A percentile compares a stretch with the other conserved stretches of the same genome.
Conservation (phyloP, 2,329 filamentous ascomycete genomes). For the Aureobasidium sp. region DNA sequence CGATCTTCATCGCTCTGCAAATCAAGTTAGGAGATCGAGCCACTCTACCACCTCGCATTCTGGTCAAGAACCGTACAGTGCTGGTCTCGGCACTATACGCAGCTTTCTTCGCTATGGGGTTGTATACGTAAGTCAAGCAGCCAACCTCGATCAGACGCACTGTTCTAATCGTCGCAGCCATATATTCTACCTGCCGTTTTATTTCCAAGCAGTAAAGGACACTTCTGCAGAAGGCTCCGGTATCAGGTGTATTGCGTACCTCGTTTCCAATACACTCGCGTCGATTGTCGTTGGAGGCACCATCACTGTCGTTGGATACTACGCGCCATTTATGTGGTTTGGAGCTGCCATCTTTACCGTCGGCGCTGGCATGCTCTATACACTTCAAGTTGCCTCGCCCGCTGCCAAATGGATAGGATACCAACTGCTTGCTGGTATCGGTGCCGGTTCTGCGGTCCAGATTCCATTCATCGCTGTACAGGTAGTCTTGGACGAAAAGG, state of each 20-base stretch:
- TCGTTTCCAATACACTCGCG: conserved; percentile 18
- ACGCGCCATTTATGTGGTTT: conserved; percentile 22
- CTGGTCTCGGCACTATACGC: conserved; percentile 29
- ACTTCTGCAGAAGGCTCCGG: conserved; percentile 23
- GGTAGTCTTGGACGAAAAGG: conserved; percentile 37
- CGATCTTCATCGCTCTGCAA: conserved; percentile 19
- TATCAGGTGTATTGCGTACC: conserved; percentile 48
- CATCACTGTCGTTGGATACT: conserved; percentile 22
- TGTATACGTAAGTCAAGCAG: conserved; percentile 26
- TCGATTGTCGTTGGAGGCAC: conserved; percentile 21
- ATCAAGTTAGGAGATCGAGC: conserved; percentile 20
- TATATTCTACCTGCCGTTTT: conserved; percentile 32
- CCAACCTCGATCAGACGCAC: not conserved
- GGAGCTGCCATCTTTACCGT: conserved; percentile 21
- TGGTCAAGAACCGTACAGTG: conserved; percentile 29
- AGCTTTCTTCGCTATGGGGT: conserved; percentile 31
- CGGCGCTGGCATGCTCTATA: conserved; percentile 24
- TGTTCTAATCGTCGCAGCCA: conserved; percentile 15
- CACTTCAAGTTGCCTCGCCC: conserved; percentile 34
- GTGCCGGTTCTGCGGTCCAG: conserved; percentile 42
- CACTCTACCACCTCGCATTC: conserved; percentile 23
- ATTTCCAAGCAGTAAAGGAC: conserved; percentile 27
- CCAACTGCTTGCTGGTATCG: conserved; percentile 45
- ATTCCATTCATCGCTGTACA: conserved; percentile 46
- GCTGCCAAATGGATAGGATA: conserved; percentile 47